Conservation (phyloP, 2,329 filamentous ascomycete genomes). For the Botrytis medusae region DNA sequence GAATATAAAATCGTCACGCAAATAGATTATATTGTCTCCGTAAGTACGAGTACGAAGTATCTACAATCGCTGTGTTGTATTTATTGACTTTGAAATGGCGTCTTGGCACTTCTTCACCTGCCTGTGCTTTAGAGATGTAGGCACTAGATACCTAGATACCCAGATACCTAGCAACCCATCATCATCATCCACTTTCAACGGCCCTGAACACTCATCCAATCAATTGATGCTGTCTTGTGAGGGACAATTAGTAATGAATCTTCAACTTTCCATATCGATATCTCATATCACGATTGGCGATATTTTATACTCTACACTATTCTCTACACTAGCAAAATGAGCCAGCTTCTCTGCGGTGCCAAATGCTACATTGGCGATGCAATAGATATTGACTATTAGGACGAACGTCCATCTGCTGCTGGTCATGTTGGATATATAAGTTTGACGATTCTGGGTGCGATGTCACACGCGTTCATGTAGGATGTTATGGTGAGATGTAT, state of each 20-base stretch:
- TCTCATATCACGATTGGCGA: not conserved
- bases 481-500: conserved; percentile 38
- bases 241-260: not conserved
- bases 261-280: not conserved
- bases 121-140: not conserved
- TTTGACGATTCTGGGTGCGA: conserved; percentile 52
- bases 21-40: not conserved
- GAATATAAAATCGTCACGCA: not conserved
- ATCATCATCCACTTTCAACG: not conserved
- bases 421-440: conserved; percentile 46
- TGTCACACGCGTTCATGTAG: conserved; percentile 53
- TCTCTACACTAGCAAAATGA: conserved; percentile 53
- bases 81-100: not conserved
- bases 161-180: not conserved
- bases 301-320: conserved; percentile 51
- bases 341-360: conserved; percentile 50
- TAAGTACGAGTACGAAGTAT: not conserved
- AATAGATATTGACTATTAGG: conserved; percentile 52
- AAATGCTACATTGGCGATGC: conserved; percentile 56
- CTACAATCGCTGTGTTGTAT: not conserved
- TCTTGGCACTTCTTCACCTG: not conserved
- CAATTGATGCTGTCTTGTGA: not conserved
- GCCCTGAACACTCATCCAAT: not conserved
- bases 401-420: conserved; percentile 56
- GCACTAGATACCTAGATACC: no score